Evolutionary conservation across 2,329 filamentous ascomycete species (phyloP).

Genomic region (Parastagonospora nodorum): DNA sequence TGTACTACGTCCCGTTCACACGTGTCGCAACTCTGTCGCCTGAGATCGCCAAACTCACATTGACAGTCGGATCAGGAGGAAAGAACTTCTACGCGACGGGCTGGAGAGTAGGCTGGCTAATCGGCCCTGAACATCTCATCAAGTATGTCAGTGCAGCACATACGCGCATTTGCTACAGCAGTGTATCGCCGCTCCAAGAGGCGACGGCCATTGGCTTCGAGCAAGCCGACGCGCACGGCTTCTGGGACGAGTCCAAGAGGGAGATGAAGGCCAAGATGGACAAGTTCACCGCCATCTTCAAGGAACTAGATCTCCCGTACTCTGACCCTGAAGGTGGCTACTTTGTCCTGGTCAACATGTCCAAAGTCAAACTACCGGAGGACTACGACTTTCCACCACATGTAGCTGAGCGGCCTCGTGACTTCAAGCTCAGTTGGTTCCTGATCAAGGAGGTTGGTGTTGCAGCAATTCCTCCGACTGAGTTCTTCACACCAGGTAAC

Average conservation of each 20-base stretch:
- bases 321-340: slow-evolving; percentile 96
- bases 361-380: slow-evolving; percentile 80
- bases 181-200: slow-evolving; percentile 91
- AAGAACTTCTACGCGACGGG: slow-evolving; percentile 99
- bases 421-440: slow-evolving; percentile 97
- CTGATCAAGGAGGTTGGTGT: slow-evolving; percentile 95
- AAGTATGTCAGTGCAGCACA: slow-evolving; percentile 91
- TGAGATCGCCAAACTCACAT: slow-evolving; percentile 82
- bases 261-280: slow-evolving; percentile 93
- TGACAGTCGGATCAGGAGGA: slow-evolving; percentile 93
- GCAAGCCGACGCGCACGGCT: slow-evolving; percentile 79
- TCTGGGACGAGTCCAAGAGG: slow-evolving; percentile 81
- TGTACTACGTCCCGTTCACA: slow-evolving; percentile 95
- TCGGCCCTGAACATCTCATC: slow-evolving; percentile 86
- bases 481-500: slow-evolving; percentile 91
- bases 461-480: slow-evolving; percentile 92
- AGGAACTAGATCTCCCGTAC: slow-evolving; percentile 63
- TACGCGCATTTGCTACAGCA: slow-evolving; percentile 94
- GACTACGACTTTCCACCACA: slow-evolving; percentile 89
- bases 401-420: slow-evolving; percentile 81
- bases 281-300: slow-evolving; percentile 73
- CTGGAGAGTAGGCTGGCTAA: slow-evolving; percentile 95
- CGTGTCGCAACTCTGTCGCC: slow-evolving; percentile 88
- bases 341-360: slow-evolving; percentile 94
- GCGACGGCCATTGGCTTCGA: slow-evolving; percentile 94